Base-by-base conservation (phyloP, 805 yeast species). In the Candida quercuum region DNA sequence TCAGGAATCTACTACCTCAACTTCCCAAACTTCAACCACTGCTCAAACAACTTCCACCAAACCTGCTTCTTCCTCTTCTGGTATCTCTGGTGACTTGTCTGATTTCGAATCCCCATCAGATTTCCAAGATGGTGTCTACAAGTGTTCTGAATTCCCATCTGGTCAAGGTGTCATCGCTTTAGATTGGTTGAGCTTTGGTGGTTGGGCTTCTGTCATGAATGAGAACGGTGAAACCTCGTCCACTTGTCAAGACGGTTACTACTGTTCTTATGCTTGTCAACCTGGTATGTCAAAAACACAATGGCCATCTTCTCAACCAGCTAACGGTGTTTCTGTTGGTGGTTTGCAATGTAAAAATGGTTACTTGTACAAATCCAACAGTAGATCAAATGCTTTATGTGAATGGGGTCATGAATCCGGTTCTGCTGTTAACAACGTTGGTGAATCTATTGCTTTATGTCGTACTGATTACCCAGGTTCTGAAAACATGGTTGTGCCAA, bases 381-480 rank as follows among this genome's bases (percentile, higher is more conserved):
- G 76, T 31, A 66, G 71, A 61, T 46, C 75, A 37, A 67, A 77
- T 51, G 66, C 77, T 67, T 74, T 91, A 57, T 91, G 98, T 74
- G 86, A 73, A 58, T 85, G 95, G 91, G 98, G 96, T 59, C 64
- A 58, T 26, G 70, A 77, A 38, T 62, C 81, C 36, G 94, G 95
- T 34, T 58, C 63, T 37, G 89, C 84, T 51, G 82, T 71, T 41
- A 76, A 78, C 53, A 70, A 84, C 52, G 65, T 86, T 41, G 57
- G 62, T 48, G 60, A 81, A 42, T 72, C 72, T 37, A 88, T 91
- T 53, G 91, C 98, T 42, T 67, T 93, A 56, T 93, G 99, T 76
- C 85, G 97, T 73, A 91, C 99, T 45, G 99, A 91, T 64, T 91
- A 91, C 78, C 99, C 99, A 59, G 99, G 99, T 70, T 82, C 96